These are phyloP conservation scores for Garcia nutans DNA, from an alignment of 345 rosid species.

Conservation along the genomic window DNA sequence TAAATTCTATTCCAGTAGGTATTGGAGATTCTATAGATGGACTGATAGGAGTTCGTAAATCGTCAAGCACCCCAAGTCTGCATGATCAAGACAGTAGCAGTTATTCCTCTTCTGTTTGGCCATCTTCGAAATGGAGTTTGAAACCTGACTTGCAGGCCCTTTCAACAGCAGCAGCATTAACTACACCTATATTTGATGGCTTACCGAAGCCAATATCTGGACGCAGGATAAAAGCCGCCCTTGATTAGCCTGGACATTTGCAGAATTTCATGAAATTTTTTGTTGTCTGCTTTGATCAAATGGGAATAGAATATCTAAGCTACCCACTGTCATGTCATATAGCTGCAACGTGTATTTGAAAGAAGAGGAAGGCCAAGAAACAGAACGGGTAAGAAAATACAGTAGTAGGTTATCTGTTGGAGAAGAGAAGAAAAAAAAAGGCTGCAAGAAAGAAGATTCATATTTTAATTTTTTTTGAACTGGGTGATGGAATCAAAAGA, in stretches of 20 bases:
- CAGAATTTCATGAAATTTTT: neutral
- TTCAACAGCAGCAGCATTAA: conserved; percentile 47
- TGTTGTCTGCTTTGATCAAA: neutral
- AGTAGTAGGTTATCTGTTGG: neutral
- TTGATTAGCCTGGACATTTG: conserved; percentile 45
- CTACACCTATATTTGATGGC: conserved; percentile 74
- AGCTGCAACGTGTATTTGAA: conserved; percentile 14
- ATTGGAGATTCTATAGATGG: conserved; percentile 43
- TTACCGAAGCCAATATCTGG: conserved; percentile 67
- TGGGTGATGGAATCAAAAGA: neutral
- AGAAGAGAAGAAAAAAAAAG: neutral
- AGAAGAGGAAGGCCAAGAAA: neutral
- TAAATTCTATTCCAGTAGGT: conserved; percentile 34
- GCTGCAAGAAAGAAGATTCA: neutral
- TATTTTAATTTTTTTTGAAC: neutral
- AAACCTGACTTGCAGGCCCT: conserved; percentile 63
- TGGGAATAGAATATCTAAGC: conserved; percentile 11
- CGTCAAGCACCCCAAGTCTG: conserved; percentile 71
- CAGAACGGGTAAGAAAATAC: neutral
- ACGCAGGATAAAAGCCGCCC: conserved; percentile 69
- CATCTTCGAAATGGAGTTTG: conserved; percentile 56
- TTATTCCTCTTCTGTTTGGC: conserved; percentile 43
- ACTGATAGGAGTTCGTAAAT: conserved; percentile 57
- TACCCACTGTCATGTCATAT: neutral
- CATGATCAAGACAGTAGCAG: conserved; percentile 52